Evolutionary conservation across 2,329 filamentous ascomycete species (phyloP), one percentile per base, ranked within the genome.

Genomic region (Claviceps capensis): DNA sequence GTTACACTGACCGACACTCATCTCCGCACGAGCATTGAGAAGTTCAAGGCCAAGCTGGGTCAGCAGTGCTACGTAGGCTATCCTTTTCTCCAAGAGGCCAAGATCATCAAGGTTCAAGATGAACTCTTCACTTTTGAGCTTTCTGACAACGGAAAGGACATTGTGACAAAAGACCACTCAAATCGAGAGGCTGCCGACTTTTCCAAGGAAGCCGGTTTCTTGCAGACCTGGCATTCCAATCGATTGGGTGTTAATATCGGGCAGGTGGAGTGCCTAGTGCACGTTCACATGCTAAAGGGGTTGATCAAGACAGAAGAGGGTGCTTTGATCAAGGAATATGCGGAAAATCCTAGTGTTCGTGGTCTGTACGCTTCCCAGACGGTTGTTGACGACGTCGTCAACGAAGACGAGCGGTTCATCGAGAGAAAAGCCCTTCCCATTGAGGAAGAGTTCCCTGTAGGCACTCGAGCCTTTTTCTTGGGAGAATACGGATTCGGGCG

Each of bases 251-350:
- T 94, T 64, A 78, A 90, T 49, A 89, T 90, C 56, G 89, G 91
- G 43, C 73, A 82, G 22, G 87, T 97, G 5, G 91, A 98, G 63
- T 87, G 89, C 23, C 75, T 97, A 59, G 81, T 96, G 34, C 86
- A 95, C 57, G 89, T 98, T 40, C 86, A 96, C 59, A 93, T 95
- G 78, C 79, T 98, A 51, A 95, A 88, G 67, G 93, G 94, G 22
- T 75, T 98, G 56, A 77, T 78, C 60, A 96, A 95, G 74, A 94
- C 86, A 0, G 89, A 96, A 55, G 84, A 91, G 38, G 93, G 93
- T 45, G 87, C 91, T 11, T 85, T 89, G 2, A 71, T 96, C 60
- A 98, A 98, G 69, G 88, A 97, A 62, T 98, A 95, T 63, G 89
- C 82, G 17, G 79, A 85, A 49, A 86, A 96, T 47, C 82, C 84